These are phyloP conservation scores for Microthyrium microscopicum DNA, from an alignment of 2,329 filamentous ascomycete genomes.

Conservation along the genomic window DNA sequence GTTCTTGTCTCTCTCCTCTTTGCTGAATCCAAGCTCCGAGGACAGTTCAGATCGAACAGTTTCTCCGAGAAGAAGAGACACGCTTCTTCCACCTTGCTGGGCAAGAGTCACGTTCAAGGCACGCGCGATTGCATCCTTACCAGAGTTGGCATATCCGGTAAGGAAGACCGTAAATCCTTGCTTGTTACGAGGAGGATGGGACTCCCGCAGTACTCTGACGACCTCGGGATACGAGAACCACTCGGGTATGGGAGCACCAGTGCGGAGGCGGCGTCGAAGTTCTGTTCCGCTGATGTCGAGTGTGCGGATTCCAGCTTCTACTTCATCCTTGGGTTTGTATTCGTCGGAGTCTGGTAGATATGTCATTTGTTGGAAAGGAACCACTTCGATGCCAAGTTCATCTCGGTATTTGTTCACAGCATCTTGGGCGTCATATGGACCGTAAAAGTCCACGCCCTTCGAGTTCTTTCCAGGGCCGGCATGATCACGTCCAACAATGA, in stretches of 20 bases:
- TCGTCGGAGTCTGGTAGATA: slow-evolving; percentile 95
- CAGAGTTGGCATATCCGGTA: slow-evolving; percentile 89
- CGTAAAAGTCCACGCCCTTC: slow-evolving; percentile 92
- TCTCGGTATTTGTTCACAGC: slow-evolving; percentile 91
- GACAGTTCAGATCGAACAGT: slow-evolving; percentile 88
- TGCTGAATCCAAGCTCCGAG: slow-evolving; percentile 86
- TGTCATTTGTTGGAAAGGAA: slow-evolving; percentile 99
- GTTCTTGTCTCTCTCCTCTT: slow-evolving; percentile 85
- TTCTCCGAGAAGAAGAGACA: slow-evolving; percentile 88
- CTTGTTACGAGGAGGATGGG: slow-evolving; percentile 74
- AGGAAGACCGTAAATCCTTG: slow-evolving; percentile 99
- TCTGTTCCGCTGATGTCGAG: slow-evolving; percentile 45
- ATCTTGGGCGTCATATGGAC: slow-evolving; percentile 91
- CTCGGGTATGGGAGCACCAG: slow-evolving; percentile 86
- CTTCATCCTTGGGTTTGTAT: slow-evolving; percentile 86
- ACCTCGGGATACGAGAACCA: slow-evolving; percentile 99
- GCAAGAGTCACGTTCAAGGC: slow-evolving; percentile 94
- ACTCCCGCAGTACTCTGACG: slow-evolving; percentile 87
- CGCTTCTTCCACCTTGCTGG: slow-evolving; percentile 89
- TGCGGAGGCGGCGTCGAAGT: slow-evolving; percentile 78
- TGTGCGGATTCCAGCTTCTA: slow-evolving; percentile 66
- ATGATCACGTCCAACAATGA: slow-evolving; percentile 97
- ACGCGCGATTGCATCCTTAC: slow-evolving; percentile 92
- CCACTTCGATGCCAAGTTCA: slow-evolving; percentile 96
- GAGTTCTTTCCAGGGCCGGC: slow-evolving; percentile 97